Evolutionary conservation across 2,329 filamentous ascomycete species (phyloP), one percentile per base, ranked within the genome.

Genomic region (Xylaria digitata): DNA sequence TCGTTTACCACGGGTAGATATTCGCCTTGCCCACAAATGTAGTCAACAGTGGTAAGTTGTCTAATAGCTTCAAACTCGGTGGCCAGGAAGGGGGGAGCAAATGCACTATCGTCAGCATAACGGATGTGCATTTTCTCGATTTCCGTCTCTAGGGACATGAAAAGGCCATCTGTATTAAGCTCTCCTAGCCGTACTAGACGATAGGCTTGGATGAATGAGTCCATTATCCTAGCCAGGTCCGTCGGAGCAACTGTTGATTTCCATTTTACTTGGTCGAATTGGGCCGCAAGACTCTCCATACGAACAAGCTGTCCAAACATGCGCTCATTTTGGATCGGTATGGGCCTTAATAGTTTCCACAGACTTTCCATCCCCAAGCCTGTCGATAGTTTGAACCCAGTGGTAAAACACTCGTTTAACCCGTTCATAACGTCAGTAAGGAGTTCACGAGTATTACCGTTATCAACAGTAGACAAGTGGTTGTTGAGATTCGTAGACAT

Each of bases 351-450:
- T 1, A 82, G 75, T 48, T 87, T 86, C 95, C 94, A 97, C 5
- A 97, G 83, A 8, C 82, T 78, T 75, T 96, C 92, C 92, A 96
- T 96, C 71, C 88, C 90, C 13, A 94, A 81, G 0, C 93, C 94
- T 1, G 91, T 94, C 0, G 84, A 89, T 15, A 96, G 81, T 62
- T 89, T 88, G 80, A 94, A 94, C 1, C 88, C 89, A 17, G 87
- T 85, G 26, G 87, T 84, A 74, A 97, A 95, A 56, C 84, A 84
- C 45, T 80, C 80, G 49, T 84, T 79, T 1, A 90, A 74, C 6
- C 78, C 81, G 0, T 78, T 73, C 1, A 82, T 71, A 42, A 87
- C 75, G 9, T 75, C 69, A 1, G 74, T 72, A 3, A 82, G 74
- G n/a, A 88, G 79, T 1, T 80, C 75, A 2, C 73, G 75, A 40